Evolutionary conservation across 2,329 filamentous ascomycete genomes (phyloP), one percentile per base, ranked within the genome.

Genomic region (Hymenoscyphus linearis): DNA sequence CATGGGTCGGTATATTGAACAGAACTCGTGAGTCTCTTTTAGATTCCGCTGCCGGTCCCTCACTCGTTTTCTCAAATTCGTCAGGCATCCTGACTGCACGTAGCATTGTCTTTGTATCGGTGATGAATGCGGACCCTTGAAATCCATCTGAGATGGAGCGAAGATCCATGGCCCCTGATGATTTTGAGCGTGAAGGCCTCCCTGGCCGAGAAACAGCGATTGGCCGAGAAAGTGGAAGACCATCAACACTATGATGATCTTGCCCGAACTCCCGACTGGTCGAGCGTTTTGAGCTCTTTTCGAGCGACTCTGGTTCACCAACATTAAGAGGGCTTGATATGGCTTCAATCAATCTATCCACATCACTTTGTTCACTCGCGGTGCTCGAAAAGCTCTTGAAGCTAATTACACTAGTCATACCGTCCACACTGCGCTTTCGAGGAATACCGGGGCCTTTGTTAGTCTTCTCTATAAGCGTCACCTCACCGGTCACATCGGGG

Each of bases 321-420:
- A 80, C 67, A 2, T 75, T 71, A 1, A 84, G 73, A 0, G 87
- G 82, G 12, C 83, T 85, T 67, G 87, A 83, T 2, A 91, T 88
- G 2, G 87, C 88, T 69, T 90, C 83, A 26, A 91, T 90, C 13
- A 91, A 76, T 31, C 88, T 78, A 63, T 91, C 88, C 0, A 88
- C 85, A 66, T 90, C 86, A 67, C 84, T 86, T 52, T 73, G 75
- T 31, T 63, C 65, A 36, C 70, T 72, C 34, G 59, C 67, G 31
- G 60, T 69, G 56, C 68, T 72, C 7, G 65, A 71, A 25, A 55
- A 62, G 57, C 65, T 72, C 58, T 61, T 67, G 44, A 66, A 67
- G 37, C 69, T 72, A n/a, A 62, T 60, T 10, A 68, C 26, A 59
- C 70, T 73, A 14, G 53, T 40, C 25, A 62, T 35, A 9, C 69